Percentiles rank a stretch among this genome's conserved stretches.
Evolutionary conservation across 108 stramenopile genomes (phyloP).

Genomic region (Pelagomonas calceolata): DNA sequence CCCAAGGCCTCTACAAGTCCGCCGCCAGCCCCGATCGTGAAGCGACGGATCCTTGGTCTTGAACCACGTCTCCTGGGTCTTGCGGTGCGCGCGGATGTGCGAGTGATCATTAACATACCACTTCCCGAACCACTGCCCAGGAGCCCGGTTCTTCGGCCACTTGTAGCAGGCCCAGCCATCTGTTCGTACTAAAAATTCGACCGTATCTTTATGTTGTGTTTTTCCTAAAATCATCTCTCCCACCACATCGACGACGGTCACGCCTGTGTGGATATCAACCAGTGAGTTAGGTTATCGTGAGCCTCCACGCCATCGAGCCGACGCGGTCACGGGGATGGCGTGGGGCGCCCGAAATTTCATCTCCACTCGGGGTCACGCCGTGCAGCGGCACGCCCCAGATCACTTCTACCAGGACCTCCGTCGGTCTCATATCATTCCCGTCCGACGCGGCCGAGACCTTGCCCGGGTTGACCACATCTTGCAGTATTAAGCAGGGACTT

Average conservation of each 20-base stretch:
- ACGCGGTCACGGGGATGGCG: too few relatives aligned
- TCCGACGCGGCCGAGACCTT: neutral
- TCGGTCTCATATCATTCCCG: neutral
- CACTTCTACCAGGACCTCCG: neutral
- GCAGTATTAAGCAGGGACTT: neutral
- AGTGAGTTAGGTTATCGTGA: too few relatives aligned
- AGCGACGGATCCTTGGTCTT: neutral
- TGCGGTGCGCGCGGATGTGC: neutral
- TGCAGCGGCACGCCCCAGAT: neutral
- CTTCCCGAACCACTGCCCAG: neutral
- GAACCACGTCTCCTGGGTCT: neutral
- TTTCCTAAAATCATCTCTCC: neutral
- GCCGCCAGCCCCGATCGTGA: neutral
- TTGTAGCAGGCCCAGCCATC: neutral
- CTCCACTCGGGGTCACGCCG: neutral
- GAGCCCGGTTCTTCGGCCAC: neutral
- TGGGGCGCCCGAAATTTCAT: neutral
- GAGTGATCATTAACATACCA: neutral
- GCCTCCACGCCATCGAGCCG: too few relatives aligned
- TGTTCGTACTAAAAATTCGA: neutral
- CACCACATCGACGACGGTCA: neutral
- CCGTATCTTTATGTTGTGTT: neutral
- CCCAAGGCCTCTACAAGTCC: neutral
- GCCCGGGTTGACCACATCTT: neutral
- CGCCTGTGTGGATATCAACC: too few relatives aligned